Evolutionary conservation across 352 stramenopile genomes (phyloP).

Genomic region (Bremia lactucae): DNA sequence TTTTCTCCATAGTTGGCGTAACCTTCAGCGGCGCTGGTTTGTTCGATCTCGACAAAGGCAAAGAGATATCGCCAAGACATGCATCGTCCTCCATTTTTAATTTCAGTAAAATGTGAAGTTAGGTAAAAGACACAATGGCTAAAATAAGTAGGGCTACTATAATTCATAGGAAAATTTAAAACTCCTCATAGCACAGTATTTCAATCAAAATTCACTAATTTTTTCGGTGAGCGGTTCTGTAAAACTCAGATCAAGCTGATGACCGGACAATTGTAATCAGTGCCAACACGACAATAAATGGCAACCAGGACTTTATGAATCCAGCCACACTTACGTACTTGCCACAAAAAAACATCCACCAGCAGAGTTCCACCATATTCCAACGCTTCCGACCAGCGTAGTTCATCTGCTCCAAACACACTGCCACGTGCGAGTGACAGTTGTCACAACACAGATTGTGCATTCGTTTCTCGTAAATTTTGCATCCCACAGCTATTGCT

Average conservation of each 20-base stretch:
- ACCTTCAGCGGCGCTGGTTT: slow-evolving; percentile 1
- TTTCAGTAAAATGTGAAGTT: too few species aligned
- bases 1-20: not conserved
- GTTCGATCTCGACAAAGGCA: too few species aligned
- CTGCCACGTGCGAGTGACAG: slow-evolving; percentile 94
- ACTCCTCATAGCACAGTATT: slow-evolving; percentile 3
- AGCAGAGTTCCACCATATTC: slow-evolving; percentile 78
- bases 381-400: slow-evolving; percentile 48
- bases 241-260: slow-evolving; percentile 6
- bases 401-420: slow-evolving; percentile 49
- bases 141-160: too few species aligned
- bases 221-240: not conserved
- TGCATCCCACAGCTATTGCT: slow-evolving; percentile 78
- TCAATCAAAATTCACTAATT: slow-evolving; percentile 2
- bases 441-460: slow-evolving; percentile 96
- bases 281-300: slow-evolving; percentile 22
- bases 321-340: slow-evolving; percentile 35
- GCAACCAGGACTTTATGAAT: slow-evolving; percentile 30
- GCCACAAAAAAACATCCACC: slow-evolving; percentile 70
- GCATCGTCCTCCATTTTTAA: too few species aligned
- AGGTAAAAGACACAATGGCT: too few species aligned
- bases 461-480: slow-evolving; percentile 89
- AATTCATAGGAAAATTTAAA: slow-evolving; percentile 5
- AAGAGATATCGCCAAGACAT: too few species aligned
- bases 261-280: slow-evolving; percentile 19